Conservation (phyloP, 352 stramenopile genomes). For the Phytophthora megakarya region DNA sequence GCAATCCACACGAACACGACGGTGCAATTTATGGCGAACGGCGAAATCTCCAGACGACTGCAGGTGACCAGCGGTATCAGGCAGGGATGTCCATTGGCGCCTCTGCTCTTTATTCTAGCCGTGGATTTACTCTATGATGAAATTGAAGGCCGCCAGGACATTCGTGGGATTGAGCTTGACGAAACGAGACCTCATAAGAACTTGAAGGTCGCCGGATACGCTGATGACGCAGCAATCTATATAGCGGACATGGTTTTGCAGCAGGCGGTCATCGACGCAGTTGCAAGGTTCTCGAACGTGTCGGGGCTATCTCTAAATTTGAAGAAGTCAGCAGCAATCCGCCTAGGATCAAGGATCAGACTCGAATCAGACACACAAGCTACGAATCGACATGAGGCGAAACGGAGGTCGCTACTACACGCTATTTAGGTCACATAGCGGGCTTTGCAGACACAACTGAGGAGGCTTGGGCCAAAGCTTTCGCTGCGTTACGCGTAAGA, state of each 20-base stretch:
- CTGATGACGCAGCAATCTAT: conserved; percentile 9
- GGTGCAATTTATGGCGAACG: conserved; percentile 10
- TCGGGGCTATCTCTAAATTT: conserved; percentile 6
- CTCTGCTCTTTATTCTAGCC: conserved; percentile 1
- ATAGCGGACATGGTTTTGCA: not conserved
- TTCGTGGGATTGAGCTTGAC: not conserved
- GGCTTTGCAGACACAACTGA: not conserved
- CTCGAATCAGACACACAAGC: not conserved
- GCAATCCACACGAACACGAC: not conserved
- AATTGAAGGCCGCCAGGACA: not conserved
- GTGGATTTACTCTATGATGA: conserved; percentile 4
- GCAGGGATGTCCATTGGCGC: conserved; percentile 9
- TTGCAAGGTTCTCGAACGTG: not conserved
- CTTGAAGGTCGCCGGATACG: conserved; percentile 2
- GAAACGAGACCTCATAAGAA: no score
- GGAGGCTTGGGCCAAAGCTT: not conserved
- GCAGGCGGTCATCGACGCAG: not conserved
- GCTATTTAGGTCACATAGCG: conserved; percentile 7
- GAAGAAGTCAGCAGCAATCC: not conserved
- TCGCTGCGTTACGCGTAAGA: not conserved
- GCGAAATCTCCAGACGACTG: not conserved
- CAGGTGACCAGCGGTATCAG: conserved; percentile 1
- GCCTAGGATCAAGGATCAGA: not conserved
- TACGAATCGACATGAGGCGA: not conserved
- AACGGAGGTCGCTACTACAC: no score